These are phyloP conservation scores for Fusarium concolor DNA, from an alignment of 2,329 filamentous ascomycete genomes.

Conservation along the genomic window DNA sequence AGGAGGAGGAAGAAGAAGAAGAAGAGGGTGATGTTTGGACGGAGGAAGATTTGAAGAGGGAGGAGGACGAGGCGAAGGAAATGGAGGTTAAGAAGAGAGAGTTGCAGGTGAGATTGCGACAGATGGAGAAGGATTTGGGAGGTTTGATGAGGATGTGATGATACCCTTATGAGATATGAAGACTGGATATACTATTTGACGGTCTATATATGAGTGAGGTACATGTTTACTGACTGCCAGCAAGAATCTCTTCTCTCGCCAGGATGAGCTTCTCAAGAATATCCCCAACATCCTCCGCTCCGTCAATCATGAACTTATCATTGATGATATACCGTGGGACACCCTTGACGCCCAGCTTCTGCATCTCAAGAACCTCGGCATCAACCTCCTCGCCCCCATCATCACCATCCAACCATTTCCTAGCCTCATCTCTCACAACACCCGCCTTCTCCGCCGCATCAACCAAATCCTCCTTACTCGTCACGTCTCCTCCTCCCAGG, in stretches of 20 bases:
- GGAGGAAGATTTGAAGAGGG: constrained; percentile 74
- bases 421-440: constrained; percentile 63
- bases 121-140: constrained; percentile 68
- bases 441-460: constrained; percentile 66
- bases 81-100: constrained; percentile 68
- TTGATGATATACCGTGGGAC: constrained; percentile 84
- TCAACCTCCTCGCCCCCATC: constrained; percentile 69
- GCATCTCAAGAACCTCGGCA: constrained; percentile 64
- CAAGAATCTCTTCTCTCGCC: constrained; percentile 51
- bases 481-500: constrained; percentile 73
- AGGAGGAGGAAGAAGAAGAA: constrained; percentile 64
- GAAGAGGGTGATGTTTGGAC: constrained; percentile 64
- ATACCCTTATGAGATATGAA: constrained; percentile 37
- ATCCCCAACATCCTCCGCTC: constrained; percentile 75
- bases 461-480: constrained; percentile 63
- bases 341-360: constrained; percentile 66
- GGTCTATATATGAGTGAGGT: not conserved
- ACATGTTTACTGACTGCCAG: not conserved
- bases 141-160: constrained; percentile 64
- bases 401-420: constrained; percentile 64
- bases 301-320: constrained; percentile 72
- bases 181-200: not conserved
- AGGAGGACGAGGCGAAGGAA: constrained; percentile 74
- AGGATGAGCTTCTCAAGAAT: constrained; percentile 75
- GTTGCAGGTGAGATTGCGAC: constrained; percentile 62